A percentile compares a stretch with the other conserved stretches of the same genome.
These are phyloP conservation scores for Elongisporangium anandrum DNA, from an alignment of 352 stramenopile genomes.

Conservation along the genomic window DNA sequence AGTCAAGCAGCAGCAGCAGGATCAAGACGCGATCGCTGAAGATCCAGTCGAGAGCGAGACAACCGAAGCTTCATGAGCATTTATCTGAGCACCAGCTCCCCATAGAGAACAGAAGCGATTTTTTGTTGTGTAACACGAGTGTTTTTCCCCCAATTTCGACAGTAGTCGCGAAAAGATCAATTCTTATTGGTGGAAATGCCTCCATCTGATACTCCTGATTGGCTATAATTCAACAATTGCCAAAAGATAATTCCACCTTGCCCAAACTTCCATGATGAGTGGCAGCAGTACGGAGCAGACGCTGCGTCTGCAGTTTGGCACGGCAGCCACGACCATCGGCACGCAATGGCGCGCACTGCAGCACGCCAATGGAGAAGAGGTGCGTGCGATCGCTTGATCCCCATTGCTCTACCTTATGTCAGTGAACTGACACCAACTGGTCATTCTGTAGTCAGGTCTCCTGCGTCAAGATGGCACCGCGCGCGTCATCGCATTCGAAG, in stretches of 20 bases:
- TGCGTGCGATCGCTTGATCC: conserved; percentile 11
- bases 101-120: not conserved
- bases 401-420: not conserved
- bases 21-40: not conserved
- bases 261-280: not conserved
- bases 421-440: not conserved
- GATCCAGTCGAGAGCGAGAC: not conserved
- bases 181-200: not conserved
- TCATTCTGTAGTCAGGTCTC: conserved; percentile 4
- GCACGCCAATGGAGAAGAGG: conserved; percentile 28
- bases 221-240: not conserved
- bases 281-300: conserved; percentile 33
- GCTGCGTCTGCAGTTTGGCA: conserved; percentile 68
- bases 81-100: not conserved
- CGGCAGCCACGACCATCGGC: conserved; percentile 58
- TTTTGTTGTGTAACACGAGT: not conserved
- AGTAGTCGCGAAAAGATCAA: not conserved
- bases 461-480: conserved; percentile 26
- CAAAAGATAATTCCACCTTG: not conserved
- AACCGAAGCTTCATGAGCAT: not conserved
- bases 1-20: not conserved
- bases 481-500: conserved; percentile 67
- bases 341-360: conserved; percentile 55
- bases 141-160: not conserved
- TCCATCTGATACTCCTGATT: not conserved